Percentiles rank a stretch among this genome's conserved stretches.
Evolutionary conservation across 2,329 filamentous ascomycete genomes (phyloP).

Genomic region (Aspergillus tamarii): DNA sequence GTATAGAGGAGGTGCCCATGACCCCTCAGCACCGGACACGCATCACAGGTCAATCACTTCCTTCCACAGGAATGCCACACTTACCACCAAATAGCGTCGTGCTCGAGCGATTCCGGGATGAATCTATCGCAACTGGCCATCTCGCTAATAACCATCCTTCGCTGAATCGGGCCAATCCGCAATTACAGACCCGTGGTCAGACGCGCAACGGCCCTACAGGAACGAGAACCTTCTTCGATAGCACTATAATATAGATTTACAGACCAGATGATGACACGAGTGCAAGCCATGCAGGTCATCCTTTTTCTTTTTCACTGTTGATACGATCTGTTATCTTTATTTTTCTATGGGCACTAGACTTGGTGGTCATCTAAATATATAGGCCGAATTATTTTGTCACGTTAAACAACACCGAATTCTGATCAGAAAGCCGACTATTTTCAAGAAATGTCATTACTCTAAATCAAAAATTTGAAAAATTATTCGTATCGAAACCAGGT

Average conservation of each 20-base stretch:
- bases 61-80: slow-evolving; percentile 24
- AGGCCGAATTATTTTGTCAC: background rate
- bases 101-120: slow-evolving; percentile 28
- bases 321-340: no score
- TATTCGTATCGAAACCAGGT: background rate
- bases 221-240: slow-evolving; percentile 16
- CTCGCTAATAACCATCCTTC: background rate
- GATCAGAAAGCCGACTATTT: background rate
- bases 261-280: background rate
- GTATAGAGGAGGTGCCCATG: slow-evolving; percentile 18
- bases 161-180: background rate
- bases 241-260: slow-evolving; percentile 8
- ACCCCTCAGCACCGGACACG: slow-evolving; percentile 34
- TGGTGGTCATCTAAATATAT: background rate
- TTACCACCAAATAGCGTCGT: slow-evolving; percentile 29
- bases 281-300: no score
- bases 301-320: background rate
- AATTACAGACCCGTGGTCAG: background rate
- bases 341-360: no score
- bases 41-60: slow-evolving; percentile 24
- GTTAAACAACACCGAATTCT: background rate
- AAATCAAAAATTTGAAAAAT: background rate
- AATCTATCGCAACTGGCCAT: background rate
- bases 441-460: background rate
- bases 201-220: slow-evolving; percentile 4